Evolutionary conservation across 768 basidiomycete genomes (phyloP).

Genomic region (Cystobasidium tubakii): DNA sequence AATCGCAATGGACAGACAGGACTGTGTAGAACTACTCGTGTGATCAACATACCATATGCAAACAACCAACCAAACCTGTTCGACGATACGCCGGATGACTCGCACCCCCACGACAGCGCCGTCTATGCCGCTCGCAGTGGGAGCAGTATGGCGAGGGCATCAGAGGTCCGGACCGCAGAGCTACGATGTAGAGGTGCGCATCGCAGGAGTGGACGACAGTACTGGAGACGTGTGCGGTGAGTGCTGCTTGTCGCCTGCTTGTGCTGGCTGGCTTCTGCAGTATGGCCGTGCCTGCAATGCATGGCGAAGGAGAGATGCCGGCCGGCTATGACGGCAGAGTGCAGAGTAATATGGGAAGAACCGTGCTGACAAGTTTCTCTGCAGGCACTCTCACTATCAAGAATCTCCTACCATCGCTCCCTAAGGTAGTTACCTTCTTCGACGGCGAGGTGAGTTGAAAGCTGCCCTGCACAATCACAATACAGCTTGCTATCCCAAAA

Average conservation of each 20-base stretch:
- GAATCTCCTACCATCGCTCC: conserved; percentile 20
- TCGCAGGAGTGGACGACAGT: conserved; percentile 10
- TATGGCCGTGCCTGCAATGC: background rate
- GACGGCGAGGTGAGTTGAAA: conserved; percentile 24
- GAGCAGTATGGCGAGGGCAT: conserved; percentile 31
- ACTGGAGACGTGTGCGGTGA: conserved; percentile 22
- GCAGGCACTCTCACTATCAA: conserved; percentile 33
- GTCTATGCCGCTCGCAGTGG: conserved; percentile 2
- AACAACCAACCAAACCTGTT: background rate
- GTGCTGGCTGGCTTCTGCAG: background rate
- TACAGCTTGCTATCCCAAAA: background rate
- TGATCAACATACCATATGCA: background rate
- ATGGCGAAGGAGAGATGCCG: background rate
- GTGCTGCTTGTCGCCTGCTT: background rate
- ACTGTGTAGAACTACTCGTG: background rate
- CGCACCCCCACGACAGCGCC: background rate
- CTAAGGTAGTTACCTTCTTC: conserved; percentile 32
- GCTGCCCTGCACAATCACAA: background rate
- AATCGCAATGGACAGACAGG: background rate
- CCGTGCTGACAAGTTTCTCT: background rate
- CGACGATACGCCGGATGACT: background rate
- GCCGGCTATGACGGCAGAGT: no score
- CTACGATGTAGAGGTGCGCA: conserved; percentile 33
- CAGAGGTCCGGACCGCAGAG: conserved; percentile 23
- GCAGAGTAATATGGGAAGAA: background rate